phyloP scores from a whole-genome alignment of 495 filamentous ascomycete species.

The Bryoglossum gracile region DNA sequence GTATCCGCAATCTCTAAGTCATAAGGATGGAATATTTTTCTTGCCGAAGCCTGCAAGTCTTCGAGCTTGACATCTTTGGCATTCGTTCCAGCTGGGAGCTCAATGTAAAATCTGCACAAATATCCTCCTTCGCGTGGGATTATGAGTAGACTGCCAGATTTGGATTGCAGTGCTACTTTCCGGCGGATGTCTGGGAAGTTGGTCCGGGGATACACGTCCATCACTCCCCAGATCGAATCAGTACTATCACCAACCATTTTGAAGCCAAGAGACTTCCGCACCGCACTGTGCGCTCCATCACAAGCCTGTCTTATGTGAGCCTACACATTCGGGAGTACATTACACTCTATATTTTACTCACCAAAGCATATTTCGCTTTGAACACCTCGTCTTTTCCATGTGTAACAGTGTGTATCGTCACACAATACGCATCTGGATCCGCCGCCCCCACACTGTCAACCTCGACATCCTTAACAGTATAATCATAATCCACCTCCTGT shows the following conservation, averaged over 20 bases:
- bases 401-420: conserved; percentile 45
- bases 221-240: conserved; percentile 74
- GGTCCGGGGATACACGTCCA: conserved; percentile 71
- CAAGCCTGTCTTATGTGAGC: conserved; percentile 45
- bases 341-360: conserved; percentile 36
- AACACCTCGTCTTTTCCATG: conserved; percentile 46
- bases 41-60: conserved; percentile 50
- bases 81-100: conserved; percentile 35
- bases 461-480: conserved; percentile 44
- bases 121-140: conserved; percentile 61
- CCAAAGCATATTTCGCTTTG: conserved; percentile 62
- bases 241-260: conserved; percentile 68
- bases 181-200: conserved; percentile 69
- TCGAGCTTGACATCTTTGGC: conserved; percentile 42
- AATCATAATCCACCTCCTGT: conserved; percentile 54
- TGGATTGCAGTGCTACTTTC: conserved; percentile 48
- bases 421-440: conserved; percentile 42
- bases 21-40: conserved; percentile 50
- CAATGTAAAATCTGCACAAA: conserved; percentile 55
- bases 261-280: conserved; percentile 60
- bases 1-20: conserved; percentile 36
- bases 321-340: background rate
- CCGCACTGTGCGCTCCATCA: conserved; percentile 68
- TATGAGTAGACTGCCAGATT: conserved; percentile 48
- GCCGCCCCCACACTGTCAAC: conserved; percentile 38